A percentile compares a stretch with the other conserved stretches of the same genome.
These are phyloP conservation scores for Zygotorulaspora chibaensis DNA, from an alignment of 805 yeast genomes.

Conservation along the genomic window DNA sequence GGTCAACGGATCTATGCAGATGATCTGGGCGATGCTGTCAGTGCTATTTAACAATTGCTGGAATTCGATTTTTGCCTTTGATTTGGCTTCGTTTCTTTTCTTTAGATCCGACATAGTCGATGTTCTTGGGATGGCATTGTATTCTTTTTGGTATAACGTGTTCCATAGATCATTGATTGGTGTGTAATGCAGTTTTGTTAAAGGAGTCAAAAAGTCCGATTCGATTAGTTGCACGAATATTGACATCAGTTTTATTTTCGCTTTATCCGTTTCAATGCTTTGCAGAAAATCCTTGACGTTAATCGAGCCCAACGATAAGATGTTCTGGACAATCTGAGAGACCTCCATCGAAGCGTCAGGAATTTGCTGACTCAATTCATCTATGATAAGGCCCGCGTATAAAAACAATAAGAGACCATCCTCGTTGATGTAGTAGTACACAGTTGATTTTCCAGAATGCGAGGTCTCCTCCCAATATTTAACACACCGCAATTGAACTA, in stretches of 20 bases:
- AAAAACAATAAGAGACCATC: slow-evolving; percentile 59
- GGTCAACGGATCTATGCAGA: slow-evolving; percentile 34
- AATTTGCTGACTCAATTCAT: slow-evolving; percentile 43
- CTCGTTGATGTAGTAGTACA: slow-evolving; percentile 58
- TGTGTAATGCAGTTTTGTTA: slow-evolving; percentile 36
- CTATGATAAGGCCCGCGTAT: slow-evolving; percentile 73
- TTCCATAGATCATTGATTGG: slow-evolving; percentile 40
- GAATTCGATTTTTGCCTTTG: slow-evolving; percentile 38
- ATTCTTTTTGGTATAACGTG: slow-evolving; percentile 40
- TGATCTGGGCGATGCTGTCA: slow-evolving; percentile 25
- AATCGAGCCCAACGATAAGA: slow-evolving; percentile 66
- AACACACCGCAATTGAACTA: slow-evolving; percentile 76
- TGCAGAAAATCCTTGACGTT: slow-evolving; percentile 48
- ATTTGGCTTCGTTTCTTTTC: slow-evolving; percentile 58
- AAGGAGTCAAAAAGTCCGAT: slow-evolving; percentile 49
- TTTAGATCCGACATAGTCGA: slow-evolving; percentile 50
- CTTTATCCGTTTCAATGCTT: slow-evolving; percentile 28
- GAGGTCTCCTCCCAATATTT: slow-evolving; percentile 52
- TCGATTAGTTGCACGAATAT: slow-evolving; percentile 45
- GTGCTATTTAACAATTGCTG: slow-evolving; percentile 35
- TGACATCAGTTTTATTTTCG: slow-evolving; percentile 30
- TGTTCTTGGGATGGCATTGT: slow-evolving; percentile 36
- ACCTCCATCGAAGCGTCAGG: slow-evolving; percentile 17
- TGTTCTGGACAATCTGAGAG: slow-evolving; percentile 57
- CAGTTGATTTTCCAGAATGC: slow-evolving; percentile 27